Conservation (phyloP, 2,329 filamentous ascomycete genomes). For the Parascedosporium putredinis region DNA sequence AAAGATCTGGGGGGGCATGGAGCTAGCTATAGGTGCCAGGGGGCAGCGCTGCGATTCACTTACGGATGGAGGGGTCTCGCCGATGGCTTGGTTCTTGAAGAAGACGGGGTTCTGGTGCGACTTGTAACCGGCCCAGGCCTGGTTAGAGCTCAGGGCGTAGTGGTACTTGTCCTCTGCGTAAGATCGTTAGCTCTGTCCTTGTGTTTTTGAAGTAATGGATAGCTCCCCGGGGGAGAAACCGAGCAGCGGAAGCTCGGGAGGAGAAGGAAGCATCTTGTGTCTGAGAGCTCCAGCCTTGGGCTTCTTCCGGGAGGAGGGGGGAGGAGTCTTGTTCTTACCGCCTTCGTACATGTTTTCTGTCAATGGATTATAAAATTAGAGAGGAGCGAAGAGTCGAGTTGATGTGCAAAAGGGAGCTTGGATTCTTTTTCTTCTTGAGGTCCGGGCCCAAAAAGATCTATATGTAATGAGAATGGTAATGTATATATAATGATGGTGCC, state of each 20-base stretch:
- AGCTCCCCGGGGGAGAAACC: no score
- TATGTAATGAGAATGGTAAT: no score
- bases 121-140: constrained; percentile 58
- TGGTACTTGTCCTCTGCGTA: constrained; percentile 46
- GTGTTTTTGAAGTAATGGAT: no score
- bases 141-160: constrained; percentile 57
- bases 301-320: neutral
- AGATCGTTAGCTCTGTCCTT: neutral
- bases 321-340: neutral
- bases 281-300: neutral
- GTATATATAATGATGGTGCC: neutral
- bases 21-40: neutral
- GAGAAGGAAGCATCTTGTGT: no score
- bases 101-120: constrained; percentile 57
- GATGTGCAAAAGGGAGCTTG: neutral
- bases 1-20: neutral
- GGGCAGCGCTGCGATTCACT: constrained; percentile 16
- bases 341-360: constrained; percentile 6
- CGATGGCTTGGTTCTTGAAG: constrained; percentile 56
- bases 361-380: neutral
- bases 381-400: neutral
- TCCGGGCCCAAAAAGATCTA: no score
- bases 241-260: no score
- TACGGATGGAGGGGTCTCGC: constrained; percentile 57
- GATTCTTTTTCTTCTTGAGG: neutral